Conservation (phyloP, 1,284 basidiomycete species). For the Abortiporus biennis region DNA sequence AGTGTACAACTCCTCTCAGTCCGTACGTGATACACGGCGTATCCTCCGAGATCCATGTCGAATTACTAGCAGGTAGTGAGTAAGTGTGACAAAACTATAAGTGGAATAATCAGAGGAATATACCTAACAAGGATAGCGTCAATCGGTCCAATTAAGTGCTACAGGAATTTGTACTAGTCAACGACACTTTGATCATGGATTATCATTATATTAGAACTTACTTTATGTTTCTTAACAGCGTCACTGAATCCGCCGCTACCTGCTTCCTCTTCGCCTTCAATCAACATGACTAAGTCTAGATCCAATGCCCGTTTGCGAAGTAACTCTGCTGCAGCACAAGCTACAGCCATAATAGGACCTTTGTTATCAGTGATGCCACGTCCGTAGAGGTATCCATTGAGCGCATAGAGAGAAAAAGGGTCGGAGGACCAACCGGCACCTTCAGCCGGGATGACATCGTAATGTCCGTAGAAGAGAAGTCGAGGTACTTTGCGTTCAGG, state of each 20-base stretch:
- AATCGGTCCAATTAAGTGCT: constrained; percentile 77
- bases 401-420: constrained; percentile 79
- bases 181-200: constrained; percentile 4
- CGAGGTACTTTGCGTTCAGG: constrained; percentile 53
- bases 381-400: constrained; percentile 92
- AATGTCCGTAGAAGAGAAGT: constrained; percentile 90
- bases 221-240: constrained; percentile 73
- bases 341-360: constrained; percentile 89
- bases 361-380: constrained; percentile 91
- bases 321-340: constrained; percentile 83
- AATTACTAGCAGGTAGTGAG: constrained; percentile 55
- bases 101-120: too few species aligned
- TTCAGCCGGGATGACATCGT: constrained; percentile 86
- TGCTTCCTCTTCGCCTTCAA: constrained; percentile 96
- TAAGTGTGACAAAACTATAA: too few species aligned
- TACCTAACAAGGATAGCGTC: constrained; percentile 85
- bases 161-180: constrained; percentile 2
- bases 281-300: constrained; percentile 84
- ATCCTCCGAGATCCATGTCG: constrained; percentile 94
- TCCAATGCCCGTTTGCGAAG: constrained; percentile 70
- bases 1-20: constrained; percentile 88
- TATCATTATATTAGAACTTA: constrained; percentile 22
- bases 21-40: constrained; percentile 97
- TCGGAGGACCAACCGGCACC: constrained; percentile 75
- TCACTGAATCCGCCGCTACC: constrained; percentile 84